A percentile compares a stretch with the other conserved stretches of the same genome.
Evolutionary conservation across 257 asterid species (phyloP).

Genomic region (Nicotiana obtusifolia): DNA sequence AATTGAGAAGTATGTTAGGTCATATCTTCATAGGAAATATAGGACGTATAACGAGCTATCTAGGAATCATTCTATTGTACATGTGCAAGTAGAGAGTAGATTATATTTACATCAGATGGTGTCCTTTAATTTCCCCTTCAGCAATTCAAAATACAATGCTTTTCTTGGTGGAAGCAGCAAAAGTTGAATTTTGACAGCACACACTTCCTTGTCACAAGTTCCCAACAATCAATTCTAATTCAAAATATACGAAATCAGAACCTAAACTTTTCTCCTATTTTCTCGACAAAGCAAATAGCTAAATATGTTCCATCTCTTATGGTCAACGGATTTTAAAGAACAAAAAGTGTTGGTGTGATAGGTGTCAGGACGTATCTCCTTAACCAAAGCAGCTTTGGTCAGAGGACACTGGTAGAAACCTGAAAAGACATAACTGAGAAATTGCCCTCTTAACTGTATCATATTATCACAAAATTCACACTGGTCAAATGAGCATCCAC

Average conservation of each 20-base stretch:
- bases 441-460: background rate
- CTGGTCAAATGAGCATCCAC: background rate
- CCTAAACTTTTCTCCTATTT: background rate
- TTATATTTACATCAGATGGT: background rate
- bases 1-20: background rate
- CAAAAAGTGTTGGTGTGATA: background rate
- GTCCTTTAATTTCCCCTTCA: background rate
- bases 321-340: background rate
- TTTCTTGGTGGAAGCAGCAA: background rate
- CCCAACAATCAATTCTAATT: background rate
- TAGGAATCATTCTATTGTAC: background rate
- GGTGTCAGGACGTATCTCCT: background rate
- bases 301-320: slow-evolving; percentile 3
- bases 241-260: background rate
- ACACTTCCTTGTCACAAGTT: background rate
- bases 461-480: background rate
- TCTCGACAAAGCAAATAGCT: background rate
- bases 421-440: background rate
- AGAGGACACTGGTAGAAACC: background rate
- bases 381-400: background rate
- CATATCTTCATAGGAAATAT: background rate
- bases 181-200: background rate
- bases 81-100: background rate
- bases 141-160: background rate
- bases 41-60: background rate